Percentiles rank a stretch among this genome's conserved stretches.
Evolutionary conservation across 345 rosid species (phyloP).

Genomic region (Erysimum cheiranthoides): DNA sequence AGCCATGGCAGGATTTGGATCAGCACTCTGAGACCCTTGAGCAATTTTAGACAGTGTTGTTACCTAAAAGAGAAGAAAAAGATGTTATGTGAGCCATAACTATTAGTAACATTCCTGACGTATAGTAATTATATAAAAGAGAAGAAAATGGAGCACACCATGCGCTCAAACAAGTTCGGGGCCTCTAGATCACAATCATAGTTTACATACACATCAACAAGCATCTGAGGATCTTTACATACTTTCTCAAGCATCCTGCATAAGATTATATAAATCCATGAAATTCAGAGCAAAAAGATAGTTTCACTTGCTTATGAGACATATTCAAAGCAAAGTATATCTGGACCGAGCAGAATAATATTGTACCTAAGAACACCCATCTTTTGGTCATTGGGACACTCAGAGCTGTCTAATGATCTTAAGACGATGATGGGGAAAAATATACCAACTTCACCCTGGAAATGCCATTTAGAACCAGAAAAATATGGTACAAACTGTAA

Average conservation of each 20-base stretch:
- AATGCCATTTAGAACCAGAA: constrained; percentile 33
- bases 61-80: constrained; percentile 59
- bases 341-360: constrained; percentile 36
- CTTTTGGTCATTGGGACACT: constrained; percentile 76
- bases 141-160: constrained; percentile 56
- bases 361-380: constrained; percentile 85
- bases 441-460: constrained; percentile 94
- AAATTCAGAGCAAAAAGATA: constrained; percentile 26
- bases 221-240: constrained; percentile 95
- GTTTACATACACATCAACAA: constrained; percentile 95
- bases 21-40: constrained; percentile 88
- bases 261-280: constrained; percentile 28
- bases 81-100: constrained; percentile 24
- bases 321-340: constrained; percentile 37
- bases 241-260: constrained; percentile 93
- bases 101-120: constrained; percentile 16
- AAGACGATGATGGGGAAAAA: constrained; percentile 94
- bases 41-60: constrained; percentile 82
- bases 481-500: constrained; percentile 9
- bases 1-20: constrained; percentile 76
- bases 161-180: constrained; percentile 97
- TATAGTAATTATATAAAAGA: constrained; percentile 17
- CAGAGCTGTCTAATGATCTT: constrained; percentile 85
- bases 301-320: constrained; percentile 27
- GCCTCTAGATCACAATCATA: constrained; percentile 99